phyloP scores from a whole-genome alignment of 2,329 filamentous ascomycete species.

The Fusarium sp. region DNA sequence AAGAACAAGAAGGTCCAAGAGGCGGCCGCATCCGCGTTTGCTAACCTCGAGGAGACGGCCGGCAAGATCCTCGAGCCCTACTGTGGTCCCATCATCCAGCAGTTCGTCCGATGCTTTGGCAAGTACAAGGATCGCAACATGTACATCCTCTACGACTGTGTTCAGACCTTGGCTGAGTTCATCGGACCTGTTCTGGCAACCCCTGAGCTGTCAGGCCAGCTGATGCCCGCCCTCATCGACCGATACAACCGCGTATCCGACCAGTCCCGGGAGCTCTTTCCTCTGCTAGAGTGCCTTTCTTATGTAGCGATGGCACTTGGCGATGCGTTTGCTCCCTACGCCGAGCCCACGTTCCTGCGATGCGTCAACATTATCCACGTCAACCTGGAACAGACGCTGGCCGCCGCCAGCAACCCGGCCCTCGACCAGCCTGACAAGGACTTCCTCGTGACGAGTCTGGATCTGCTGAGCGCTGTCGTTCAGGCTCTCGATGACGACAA shows the following conservation, averaged over 20 bases:
- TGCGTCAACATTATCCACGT: slow-evolving; percentile 92
- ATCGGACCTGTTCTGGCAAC: slow-evolving; percentile 85
- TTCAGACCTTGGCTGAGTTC: slow-evolving; percentile 94
- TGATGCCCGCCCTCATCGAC: slow-evolving; percentile 93
- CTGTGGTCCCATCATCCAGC: slow-evolving; percentile 87
- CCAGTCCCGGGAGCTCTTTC: slow-evolving; percentile 92
- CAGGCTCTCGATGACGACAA: slow-evolving; percentile 83
- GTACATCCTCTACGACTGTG: slow-evolving; percentile 98
- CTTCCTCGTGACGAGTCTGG: slow-evolving; percentile 94
- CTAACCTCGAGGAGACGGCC: slow-evolving; percentile 94
- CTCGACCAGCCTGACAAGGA: slow-evolving; percentile 92
- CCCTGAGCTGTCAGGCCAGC: slow-evolving; percentile 81
- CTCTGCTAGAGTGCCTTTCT: slow-evolving; percentile 93
- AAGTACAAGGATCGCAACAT: slow-evolving; percentile 99
- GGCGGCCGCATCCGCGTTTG: slow-evolving; percentile 94
- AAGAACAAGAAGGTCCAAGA: slow-evolving; percentile 98
- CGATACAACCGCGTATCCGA: slow-evolving; percentile 90
- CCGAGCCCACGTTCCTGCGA: slow-evolving; percentile 85
- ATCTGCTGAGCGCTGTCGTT: slow-evolving; percentile 91
- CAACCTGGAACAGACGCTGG: slow-evolving; percentile 85
- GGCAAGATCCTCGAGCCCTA: slow-evolving; percentile 85
- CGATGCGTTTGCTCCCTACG: slow-evolving; percentile 84
- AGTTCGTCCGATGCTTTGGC: slow-evolving; percentile 91
- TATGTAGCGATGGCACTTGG: slow-evolving; percentile 92
- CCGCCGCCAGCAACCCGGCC: slow-evolving; percentile 73